Evolutionary conservation across 805 yeast species (phyloP).

Genomic region (Spathaspora boniae): DNA sequence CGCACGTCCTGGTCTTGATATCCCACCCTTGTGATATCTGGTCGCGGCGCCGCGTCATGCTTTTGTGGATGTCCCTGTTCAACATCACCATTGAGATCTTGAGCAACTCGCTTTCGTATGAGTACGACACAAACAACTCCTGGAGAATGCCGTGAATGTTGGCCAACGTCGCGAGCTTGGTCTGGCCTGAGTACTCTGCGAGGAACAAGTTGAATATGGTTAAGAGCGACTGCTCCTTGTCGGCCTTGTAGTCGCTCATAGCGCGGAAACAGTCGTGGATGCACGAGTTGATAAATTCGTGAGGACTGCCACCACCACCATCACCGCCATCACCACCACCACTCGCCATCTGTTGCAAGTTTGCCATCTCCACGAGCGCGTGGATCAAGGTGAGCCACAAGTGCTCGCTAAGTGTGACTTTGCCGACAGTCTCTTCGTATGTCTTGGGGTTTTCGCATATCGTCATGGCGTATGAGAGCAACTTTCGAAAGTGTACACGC

Average conservation of each 20-base stretch:
- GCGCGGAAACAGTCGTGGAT: conserved; percentile 31
- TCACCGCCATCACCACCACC: too few species aligned
- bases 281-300: conserved; percentile 20
- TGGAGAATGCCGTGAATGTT: conserved; percentile 57
- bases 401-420: conserved; percentile 18
- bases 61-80: conserved; percentile 51
- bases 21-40: conserved; percentile 60
- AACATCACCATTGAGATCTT: conserved; percentile 49
- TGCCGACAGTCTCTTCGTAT: conserved; percentile 7
- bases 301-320: neutral
- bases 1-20: conserved; percentile 51
- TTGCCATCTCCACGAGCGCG: conserved; percentile 19
- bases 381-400: conserved; percentile 30
- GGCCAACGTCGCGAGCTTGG: conserved; percentile 46
- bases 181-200: conserved; percentile 38
- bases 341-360: too few species aligned
- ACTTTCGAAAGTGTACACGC: conserved; percentile 27
- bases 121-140: conserved; percentile 62
- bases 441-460: conserved; percentile 23
- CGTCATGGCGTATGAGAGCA: conserved; percentile 28
- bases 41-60: conserved; percentile 40
- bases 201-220: conserved; percentile 54
- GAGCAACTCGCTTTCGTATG: conserved; percentile 59
- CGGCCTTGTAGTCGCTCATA: conserved; percentile 26
- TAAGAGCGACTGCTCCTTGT: conserved; percentile 41